Percentiles rank a stretch among this genome's conserved stretches.
These are phyloP conservation scores for Senna tora DNA, from an alignment of 306 rosid species.

Conservation along the genomic window DNA sequence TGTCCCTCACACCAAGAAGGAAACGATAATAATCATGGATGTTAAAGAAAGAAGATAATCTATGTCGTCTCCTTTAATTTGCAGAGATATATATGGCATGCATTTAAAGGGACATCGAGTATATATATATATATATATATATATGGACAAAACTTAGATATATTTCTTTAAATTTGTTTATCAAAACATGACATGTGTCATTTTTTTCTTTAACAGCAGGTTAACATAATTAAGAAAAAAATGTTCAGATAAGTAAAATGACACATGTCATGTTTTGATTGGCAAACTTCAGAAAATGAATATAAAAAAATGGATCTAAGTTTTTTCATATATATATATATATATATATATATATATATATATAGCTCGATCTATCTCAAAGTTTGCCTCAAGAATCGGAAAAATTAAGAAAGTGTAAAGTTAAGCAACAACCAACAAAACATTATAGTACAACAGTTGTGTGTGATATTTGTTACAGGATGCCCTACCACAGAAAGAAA, in stretches of 20 bases:
- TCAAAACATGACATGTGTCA: too few relatives aligned
- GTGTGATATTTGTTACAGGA: background rate
- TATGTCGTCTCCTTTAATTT: background rate
- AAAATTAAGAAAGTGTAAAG: constrained; percentile 20
- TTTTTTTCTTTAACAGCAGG: too few relatives aligned
- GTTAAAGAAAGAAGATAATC: background rate
- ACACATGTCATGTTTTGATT: too few relatives aligned
- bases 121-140: too few relatives aligned
- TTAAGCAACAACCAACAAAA: constrained; percentile 36
- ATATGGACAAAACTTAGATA: too few relatives aligned
- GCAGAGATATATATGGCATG: constrained; percentile 3
- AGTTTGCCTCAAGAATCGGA: constrained; percentile 23
- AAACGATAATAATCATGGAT: background rate
- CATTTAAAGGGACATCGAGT: constrained; percentile 20
- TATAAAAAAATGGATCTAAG: too few relatives aligned
- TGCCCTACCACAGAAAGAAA: constrained; percentile 29
- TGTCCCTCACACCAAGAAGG: background rate
- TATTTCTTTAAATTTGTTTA: too few relatives aligned
- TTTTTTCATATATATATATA: too few relatives aligned
- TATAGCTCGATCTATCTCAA: background rate
- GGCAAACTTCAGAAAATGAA: too few relatives aligned
- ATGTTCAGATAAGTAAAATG: too few relatives aligned
- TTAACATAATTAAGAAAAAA: too few relatives aligned
- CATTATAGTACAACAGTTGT: background rate
- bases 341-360: too few relatives aligned